Evolutionary conservation across 805 yeast species (phyloP).

Genomic region (Wickerhamomyces silvicola): DNA sequence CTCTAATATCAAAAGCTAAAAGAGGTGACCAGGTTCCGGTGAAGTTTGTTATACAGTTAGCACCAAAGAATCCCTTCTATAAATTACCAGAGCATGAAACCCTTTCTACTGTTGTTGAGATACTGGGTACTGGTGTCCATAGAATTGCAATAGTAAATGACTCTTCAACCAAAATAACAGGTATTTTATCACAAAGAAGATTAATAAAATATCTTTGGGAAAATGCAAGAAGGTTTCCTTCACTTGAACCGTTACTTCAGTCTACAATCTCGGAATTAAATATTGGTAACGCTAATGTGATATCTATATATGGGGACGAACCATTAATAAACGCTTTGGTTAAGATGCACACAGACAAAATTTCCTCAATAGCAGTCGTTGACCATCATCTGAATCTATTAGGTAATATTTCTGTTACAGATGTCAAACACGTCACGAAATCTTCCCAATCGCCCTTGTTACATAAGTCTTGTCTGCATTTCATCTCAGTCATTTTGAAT

Average conservation of each 20-base stretch:
- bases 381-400: constrained; percentile 69
- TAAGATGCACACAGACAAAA: constrained; percentile 77
- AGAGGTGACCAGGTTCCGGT: constrained; percentile 90
- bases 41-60: constrained; percentile 73
- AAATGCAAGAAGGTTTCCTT: constrained; percentile 79
- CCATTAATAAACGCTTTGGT: constrained; percentile 79
- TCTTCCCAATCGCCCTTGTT: constrained; percentile 81
- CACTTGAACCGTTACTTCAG: constrained; percentile 68
- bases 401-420: constrained; percentile 93
- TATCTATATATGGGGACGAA: constrained; percentile 83
- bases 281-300: constrained; percentile 69
- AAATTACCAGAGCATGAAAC: constrained; percentile 67
- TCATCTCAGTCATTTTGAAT: constrained; percentile 77
- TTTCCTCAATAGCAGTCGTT: constrained; percentile 88
- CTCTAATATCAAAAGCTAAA: constrained; percentile 57
- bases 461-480: constrained; percentile 79
- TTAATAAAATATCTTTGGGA: constrained; percentile 84
- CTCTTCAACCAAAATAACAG: constrained; percentile 53
- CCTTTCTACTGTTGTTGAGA: constrained; percentile 70
- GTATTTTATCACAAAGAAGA: constrained; percentile 88
- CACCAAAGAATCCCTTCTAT: constrained; percentile 84
- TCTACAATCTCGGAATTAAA: constrained; percentile 63
- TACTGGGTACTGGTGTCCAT: constrained; percentile 93
- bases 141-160: constrained; percentile 73
- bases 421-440: constrained; percentile 81